Base-by-base conservation (phyloP, 2,329 filamentous ascomycete species). In the Chaetomium strumarium region DNA sequence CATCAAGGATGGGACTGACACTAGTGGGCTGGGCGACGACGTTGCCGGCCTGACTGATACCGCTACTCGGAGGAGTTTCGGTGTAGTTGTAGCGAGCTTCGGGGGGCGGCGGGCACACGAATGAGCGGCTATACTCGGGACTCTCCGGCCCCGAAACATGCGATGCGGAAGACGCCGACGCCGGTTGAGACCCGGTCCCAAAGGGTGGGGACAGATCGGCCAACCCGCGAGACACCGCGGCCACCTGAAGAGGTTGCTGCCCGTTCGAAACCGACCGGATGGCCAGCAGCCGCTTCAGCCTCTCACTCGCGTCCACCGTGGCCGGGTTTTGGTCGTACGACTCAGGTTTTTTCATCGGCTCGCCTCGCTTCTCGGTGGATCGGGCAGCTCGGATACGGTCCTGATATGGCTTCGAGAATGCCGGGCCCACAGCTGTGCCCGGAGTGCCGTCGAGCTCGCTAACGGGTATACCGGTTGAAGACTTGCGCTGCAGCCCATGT, bases 341-440 rank as follows among this genome's bases (percentile, higher is more conserved):
- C 5, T 41, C 49, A 16, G 41, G 49, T 5, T 52, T 52, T 19
- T 52, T 53, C 24, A 44, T 38, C 9, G 46, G 49, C 12, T 55
- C 38, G 33, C 36, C 30, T 33, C 59, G 64, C 49, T 63, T 58
- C 34, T 67, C 65, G 39, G 50, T 64, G 11, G 69, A 66, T 16
- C 73, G 75, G 19, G 76, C 78, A 48, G 80, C 80, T 52, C 74
- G 75, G 53, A 85, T 83, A 40, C 81, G 77, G 55, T 84, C 79
- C 6, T 78, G 71, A 59, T 82, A 85, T 0, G 81, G 80, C 0
- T 84, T 85, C 5, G 85, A 84, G 65, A 88, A 88, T 2, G 85
- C 78, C 29, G 83, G 83, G 3, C 78, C 85, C 59, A 83, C 78
- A 30, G 75, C 72, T 42, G 71, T 75, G 40, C 74, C 73, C 17